Evolutionary conservation across 495 filamentous ascomycete genomes (phyloP).

Genomic region (Penicillium turbatum): DNA sequence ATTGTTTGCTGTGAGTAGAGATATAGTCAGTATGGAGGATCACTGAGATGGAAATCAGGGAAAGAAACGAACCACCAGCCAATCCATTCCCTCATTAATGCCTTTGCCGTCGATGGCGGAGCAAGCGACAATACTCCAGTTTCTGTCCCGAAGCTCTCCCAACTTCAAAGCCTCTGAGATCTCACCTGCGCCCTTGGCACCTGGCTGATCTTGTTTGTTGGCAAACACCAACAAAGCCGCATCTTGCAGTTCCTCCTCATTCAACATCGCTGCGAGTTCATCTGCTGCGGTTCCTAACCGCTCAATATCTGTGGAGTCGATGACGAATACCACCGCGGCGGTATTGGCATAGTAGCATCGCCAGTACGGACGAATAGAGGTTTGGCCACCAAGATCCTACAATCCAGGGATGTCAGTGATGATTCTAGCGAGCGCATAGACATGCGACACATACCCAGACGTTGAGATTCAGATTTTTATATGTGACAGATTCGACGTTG

Average conservation of each 20-base stretch:
- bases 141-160: conserved; percentile 87
- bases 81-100: conserved; percentile 96
- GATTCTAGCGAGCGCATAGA: background rate
- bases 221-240: conserved; percentile 92
- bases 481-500: conserved; percentile 97
- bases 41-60: background rate
- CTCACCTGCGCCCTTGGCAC: conserved; percentile 92
- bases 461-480: conserved; percentile 96
- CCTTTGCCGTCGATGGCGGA: conserved; percentile 93
- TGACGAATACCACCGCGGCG: conserved; percentile 97
- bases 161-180: conserved; percentile 89
- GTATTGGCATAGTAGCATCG: conserved; percentile 99
- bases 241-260: conserved; percentile 92
- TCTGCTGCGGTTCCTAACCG: conserved; percentile 87
- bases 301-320: conserved; percentile 96
- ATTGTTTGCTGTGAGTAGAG: conserved; percentile 39
- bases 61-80: conserved; percentile 76
- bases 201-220: conserved; percentile 98
- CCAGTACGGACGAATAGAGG: conserved; percentile 96
- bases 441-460: conserved; percentile 69
- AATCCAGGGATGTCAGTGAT: conserved; percentile 6
- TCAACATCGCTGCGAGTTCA: conserved; percentile 90
- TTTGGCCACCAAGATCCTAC: conserved; percentile 93
- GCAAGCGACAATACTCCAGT: conserved; percentile 98
- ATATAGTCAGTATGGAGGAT: conserved; percentile 10